Conservation (phyloP, 2,329 filamentous ascomycete species). For the Capronia americana region DNA sequence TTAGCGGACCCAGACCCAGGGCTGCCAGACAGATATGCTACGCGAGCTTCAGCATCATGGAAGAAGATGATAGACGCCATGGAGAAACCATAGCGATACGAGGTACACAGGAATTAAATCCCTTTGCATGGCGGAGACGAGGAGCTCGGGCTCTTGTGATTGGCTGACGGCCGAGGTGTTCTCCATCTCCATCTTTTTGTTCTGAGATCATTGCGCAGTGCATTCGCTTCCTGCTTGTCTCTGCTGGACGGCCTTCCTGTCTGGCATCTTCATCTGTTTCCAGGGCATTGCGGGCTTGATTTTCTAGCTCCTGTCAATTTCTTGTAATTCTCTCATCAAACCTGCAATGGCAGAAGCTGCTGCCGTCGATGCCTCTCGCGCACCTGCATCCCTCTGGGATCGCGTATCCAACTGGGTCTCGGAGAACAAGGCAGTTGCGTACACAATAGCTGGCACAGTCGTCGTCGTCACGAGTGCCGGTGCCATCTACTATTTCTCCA, state of each 20-base stretch:
- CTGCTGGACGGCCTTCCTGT: not conserved
- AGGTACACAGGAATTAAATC: not conserved
- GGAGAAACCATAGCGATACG: not conserved
- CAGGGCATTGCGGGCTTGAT: not conserved
- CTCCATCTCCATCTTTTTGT: slow-evolving; percentile 6
- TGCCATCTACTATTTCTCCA: slow-evolving; percentile 84
- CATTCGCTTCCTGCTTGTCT: not conserved
- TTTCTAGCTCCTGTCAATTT: slow-evolving; percentile 4
- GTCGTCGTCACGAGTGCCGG: slow-evolving; percentile 90
- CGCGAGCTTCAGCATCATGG: slow-evolving; percentile 14
- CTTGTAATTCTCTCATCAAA: not conserved
- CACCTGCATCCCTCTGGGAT: slow-evolving; percentile 79
- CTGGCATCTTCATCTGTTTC: slow-evolving; percentile 10
- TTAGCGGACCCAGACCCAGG: not conserved
- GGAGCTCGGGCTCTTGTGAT: not conserved
- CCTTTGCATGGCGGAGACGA: not conserved
- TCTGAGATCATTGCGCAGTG: slow-evolving; percentile 17
- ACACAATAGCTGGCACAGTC: slow-evolving; percentile 93
- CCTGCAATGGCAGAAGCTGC: slow-evolving; percentile 31
- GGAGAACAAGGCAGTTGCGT: slow-evolving; percentile 93
- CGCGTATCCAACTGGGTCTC: slow-evolving; percentile 89
- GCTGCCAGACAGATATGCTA: slow-evolving; percentile 1
- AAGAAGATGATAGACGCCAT: slow-evolving; percentile 2
- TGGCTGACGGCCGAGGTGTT: not conserved
- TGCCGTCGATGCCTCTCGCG: slow-evolving; percentile 33